A percentile compares a stretch with the other conserved stretches of the same genome.
These are phyloP conservation scores for Dictyostelium citrinum DNA, from an alignment of 78 protist species.

Conservation along the genomic window DNA sequence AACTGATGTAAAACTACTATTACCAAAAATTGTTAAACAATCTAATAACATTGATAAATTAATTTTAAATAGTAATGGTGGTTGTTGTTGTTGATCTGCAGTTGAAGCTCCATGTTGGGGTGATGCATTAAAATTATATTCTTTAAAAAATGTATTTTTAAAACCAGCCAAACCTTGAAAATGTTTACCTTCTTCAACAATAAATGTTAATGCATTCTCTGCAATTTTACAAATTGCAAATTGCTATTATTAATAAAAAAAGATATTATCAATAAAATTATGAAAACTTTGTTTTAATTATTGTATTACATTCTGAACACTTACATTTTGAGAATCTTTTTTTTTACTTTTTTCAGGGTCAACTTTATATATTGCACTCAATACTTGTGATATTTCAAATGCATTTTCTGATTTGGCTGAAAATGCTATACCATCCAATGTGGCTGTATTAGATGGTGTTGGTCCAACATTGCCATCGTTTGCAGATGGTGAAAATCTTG, in stretches of 20 bases:
- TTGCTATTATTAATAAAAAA: neutral
- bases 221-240: conserved; percentile 15
- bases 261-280: too few species aligned
- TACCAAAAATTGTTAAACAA: conserved; percentile 35
- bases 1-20: neutral
- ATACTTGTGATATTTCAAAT: neutral
- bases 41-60: conserved; percentile 48
- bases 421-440: neutral
- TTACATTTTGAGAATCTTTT: neutral
- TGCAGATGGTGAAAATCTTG: neutral
- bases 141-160: conserved; percentile 33
- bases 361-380: neutral
- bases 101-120: neutral
- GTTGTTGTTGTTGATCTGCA: neutral
- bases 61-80: neutral
- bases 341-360: conserved; percentile 28
- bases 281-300: neutral
- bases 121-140: conserved; percentile 4
- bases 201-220: neutral
- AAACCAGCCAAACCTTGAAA: conserved; percentile 19
- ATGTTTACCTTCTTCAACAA: conserved; percentile 35
- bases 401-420: conserved; percentile 21
- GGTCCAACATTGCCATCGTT: neutral
- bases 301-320: neutral
- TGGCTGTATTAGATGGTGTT: neutral